Conservation (phyloP, 352 stramenopile genomes). For the Discostella stelligera region DNA sequence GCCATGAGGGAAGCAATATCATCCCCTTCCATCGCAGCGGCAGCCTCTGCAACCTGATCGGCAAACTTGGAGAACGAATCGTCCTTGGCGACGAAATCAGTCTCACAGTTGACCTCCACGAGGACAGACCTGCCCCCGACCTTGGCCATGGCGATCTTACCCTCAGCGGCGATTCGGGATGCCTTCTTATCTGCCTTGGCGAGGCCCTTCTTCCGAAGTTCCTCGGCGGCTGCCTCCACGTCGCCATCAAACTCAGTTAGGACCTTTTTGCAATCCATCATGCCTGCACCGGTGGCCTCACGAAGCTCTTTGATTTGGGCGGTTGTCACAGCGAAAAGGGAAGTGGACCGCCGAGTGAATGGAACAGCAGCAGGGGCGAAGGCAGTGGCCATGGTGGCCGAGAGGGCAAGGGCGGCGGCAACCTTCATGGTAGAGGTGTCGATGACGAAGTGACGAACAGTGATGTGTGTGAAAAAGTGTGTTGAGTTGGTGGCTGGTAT, state of each 20-base stretch:
- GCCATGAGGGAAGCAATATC: constrained; percentile 59
- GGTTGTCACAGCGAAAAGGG: constrained; percentile 49
- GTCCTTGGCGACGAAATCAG: constrained; percentile 92
- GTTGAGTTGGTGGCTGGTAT: background rate
- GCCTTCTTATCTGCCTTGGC: constrained; percentile 84
- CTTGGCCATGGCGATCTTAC: constrained; percentile 62
- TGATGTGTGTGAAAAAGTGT: background rate
- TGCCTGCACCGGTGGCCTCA: constrained; percentile 69
- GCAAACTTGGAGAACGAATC: constrained; percentile 86
- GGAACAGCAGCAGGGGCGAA: constrained; percentile 31
- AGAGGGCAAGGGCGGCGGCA: constrained; percentile 33
- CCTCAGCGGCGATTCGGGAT: constrained; percentile 67
- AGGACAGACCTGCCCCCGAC: constrained; percentile 77
- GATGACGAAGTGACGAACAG: background rate
- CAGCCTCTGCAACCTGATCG: constrained; percentile 56
- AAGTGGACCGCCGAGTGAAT: constrained; percentile 15
- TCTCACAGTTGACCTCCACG: constrained; percentile 93
- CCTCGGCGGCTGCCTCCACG: constrained; percentile 57
- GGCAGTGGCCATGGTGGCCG: constrained; percentile 38
- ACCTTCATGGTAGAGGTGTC: constrained; percentile 43
- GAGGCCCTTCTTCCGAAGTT: constrained; percentile 75
- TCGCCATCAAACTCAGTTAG: constrained; percentile 69
- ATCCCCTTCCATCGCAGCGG: constrained; percentile 35
- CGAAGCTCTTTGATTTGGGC: constrained; percentile 74
- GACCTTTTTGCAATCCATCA: constrained; percentile 83